Evolutionary conservation across 257 asterid species (phyloP), one percentile per base, ranked within the genome.

Genomic region (Solanum ahanhuiri): DNA sequence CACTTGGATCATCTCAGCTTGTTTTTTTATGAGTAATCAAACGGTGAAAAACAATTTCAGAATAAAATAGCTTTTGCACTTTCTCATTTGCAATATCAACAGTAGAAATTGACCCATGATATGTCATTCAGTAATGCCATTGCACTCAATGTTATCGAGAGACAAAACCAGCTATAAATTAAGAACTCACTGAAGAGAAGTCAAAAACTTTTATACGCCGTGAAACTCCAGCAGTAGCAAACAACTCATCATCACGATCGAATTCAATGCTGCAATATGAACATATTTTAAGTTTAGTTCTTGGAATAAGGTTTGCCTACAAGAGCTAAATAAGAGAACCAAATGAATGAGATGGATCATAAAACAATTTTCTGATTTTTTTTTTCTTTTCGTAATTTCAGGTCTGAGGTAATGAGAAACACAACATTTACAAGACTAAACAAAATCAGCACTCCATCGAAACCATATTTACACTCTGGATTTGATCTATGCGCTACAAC

Each of bases 191-290:
- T 87, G 91, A 88, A 34, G 94, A 90, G 88, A 89, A 92, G 64
- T 92, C 93, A 73, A 92, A 92, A 69, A 92, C 92, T 72, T 92
- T 92, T 45, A 92, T 90, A 33, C 90, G 86, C 30, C 94, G 90
- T 86, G 94, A 92, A 76, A 92, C 94, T 86, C 94, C 93, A 76
- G 93, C 94, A 14, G 94, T 92, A 87, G 94, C 94, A 89, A 92
- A 92, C 45, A 92, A 81, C 71, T 92, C 94, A 83, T 92, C 93
- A 63, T 92, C 92, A 5, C 93, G 89, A 86, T 92, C 94, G 85
- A 92, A 92, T 82, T 92, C 94, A 64, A 92, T 92, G 87, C 94
- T 92, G 91, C 88, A 88, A 90, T 12, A 85, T 18, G 18, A 2
- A 86, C 43, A 14, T 81, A 31, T 81, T 17, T 51, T 3, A 48